Evolutionary conservation across 768 basidiomycete species (phyloP), one percentile per base, ranked within the genome.

Genomic region (Lepiota venenata): DNA sequence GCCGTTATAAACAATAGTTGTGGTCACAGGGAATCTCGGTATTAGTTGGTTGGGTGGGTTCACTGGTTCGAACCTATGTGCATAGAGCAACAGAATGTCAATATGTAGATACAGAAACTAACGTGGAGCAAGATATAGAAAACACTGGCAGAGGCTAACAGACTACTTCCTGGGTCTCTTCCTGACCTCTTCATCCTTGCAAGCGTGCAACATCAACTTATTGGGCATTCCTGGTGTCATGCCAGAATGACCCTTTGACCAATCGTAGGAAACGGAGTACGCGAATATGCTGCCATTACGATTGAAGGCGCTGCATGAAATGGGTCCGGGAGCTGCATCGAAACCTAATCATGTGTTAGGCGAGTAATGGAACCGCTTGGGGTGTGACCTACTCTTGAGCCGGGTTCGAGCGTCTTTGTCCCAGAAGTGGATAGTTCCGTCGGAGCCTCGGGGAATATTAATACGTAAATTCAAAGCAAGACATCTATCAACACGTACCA

Each of bases 381-480:
- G 42, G 20, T 42, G 11, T 20, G 18, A 69, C 79, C 45, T 60
- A 94, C 93, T 85, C 74, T 95, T 97, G 73, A 98, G 80, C 38
- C 95, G 86, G 6, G 89, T 93, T 55, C 93, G 87, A 7, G 89
- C 85, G 61, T 95, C 89, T 71, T 93, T 94, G 71, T 97, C 93
- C 93, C 93, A 96, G 69, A 89, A 91, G 77, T 92, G 88, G 66
- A 94, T 85, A 2, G 87, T 87, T 16, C 92, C 92, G 60, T 94
- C 92, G 40, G 88, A 79, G 9, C 88, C 88, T 88, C 49, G 49
- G 7, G 44, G 15, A 20, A 38, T 55, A 36, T 15, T 43, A 21
- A 6, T 32, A 12, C 12, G 16, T 9, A 21, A 10, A 32, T 9
- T 22, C 15, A 16, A 25, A 22, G 12, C 25, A 25, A 22, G 60